Evolutionary conservation across 2,329 filamentous ascomycete genomes (phyloP), one percentile per base, ranked within the genome.

Genomic region (Rugonectria rugulosa): DNA sequence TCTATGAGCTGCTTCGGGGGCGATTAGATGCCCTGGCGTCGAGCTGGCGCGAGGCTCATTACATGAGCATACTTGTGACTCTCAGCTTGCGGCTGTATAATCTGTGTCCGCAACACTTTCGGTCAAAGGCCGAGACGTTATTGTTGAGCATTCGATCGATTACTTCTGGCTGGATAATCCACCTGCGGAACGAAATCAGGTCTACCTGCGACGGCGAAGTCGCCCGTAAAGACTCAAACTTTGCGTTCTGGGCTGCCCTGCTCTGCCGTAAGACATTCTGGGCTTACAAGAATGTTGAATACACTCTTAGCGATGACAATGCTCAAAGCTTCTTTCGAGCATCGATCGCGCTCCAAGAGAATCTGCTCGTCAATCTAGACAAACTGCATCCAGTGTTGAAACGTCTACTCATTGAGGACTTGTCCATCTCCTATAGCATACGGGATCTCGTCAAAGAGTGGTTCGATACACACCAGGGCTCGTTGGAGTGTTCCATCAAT

Each of bases 1-100:
- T 90, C 0, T 38, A 80, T 0, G 68, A 79, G 0, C 78, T 84
- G 27, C 64, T 90, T 0, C 60, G 73, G 41, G 50, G 45, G 2
- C 70, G 74, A 2, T 53, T 89, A 0, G 64, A 72, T 0, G 64
- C 68, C 0, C 79, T 90, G 7, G 65, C 68, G 0, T 68, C 73
- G 0, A 89, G 84, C 38, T 88, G 85, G 81, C 77, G 85, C 0
- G 87, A 90, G 57, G 73, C 72, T 0, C 69, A 82, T 46, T 76
- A 78, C 12, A 88, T 90, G 84, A 79, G 84, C 5, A 75, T 80
- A 0, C 49, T 88, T 2, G 75, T 88, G 5, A 81, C 77, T 0
- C 61, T 89, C 0, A 63, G 74, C 0, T 64, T 85, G 1, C 77
- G 82, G 2, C 62, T 69, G 1, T 76, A 64, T 46, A 24, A 63